Conservation (phyloP, 495 filamentous ascomycete genomes). For the Penicillium coffeae region DNA sequence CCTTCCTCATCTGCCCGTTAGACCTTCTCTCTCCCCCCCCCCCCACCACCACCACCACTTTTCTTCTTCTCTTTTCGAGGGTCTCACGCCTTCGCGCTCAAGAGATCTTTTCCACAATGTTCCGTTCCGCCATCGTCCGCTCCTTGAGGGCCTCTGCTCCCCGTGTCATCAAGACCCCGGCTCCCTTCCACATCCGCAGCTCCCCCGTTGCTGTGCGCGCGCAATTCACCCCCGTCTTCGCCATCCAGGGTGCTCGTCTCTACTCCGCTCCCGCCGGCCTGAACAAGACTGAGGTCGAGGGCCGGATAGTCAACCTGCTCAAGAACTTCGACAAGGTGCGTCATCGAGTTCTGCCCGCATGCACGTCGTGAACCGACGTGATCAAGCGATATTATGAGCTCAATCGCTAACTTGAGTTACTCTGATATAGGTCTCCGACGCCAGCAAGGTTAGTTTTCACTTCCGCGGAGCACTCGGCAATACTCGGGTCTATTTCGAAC, state of each 20-base stretch:
- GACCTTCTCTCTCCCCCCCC: conserved; percentile 8
- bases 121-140: conserved; percentile 76
- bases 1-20: conserved; percentile 8
- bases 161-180: conserved; percentile 52
- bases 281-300: conserved; percentile 78
- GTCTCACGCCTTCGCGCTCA: conserved; percentile 24
- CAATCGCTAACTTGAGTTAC: conserved; percentile 4
- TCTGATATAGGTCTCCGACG: conserved; percentile 62
- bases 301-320: conserved; percentile 86
- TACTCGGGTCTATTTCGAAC: conserved; percentile 6
- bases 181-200: conserved; percentile 53
- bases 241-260: conserved; percentile 63
- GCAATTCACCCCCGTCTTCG: conserved; percentile 47
- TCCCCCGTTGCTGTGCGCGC: conserved; percentile 47
- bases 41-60: conserved; percentile 12
- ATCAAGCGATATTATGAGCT: conserved; percentile 4
- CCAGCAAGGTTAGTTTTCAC: conserved; percentile 59
- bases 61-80: conserved; percentile 16
- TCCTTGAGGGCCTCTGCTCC: conserved; percentile 56
- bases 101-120: conserved; percentile 58
- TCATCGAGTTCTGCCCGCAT: conserved; percentile 5
- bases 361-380: background rate
- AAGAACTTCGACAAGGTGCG: conserved; percentile 96
- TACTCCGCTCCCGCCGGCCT: conserved; percentile 82
- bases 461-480: background rate